Percentiles rank a stretch among this genome's conserved stretches.
These are phyloP conservation scores for Fusarium staphyleae DNA, from an alignment of 2,329 filamentous ascomycete genomes.

Conservation along the genomic window DNA sequence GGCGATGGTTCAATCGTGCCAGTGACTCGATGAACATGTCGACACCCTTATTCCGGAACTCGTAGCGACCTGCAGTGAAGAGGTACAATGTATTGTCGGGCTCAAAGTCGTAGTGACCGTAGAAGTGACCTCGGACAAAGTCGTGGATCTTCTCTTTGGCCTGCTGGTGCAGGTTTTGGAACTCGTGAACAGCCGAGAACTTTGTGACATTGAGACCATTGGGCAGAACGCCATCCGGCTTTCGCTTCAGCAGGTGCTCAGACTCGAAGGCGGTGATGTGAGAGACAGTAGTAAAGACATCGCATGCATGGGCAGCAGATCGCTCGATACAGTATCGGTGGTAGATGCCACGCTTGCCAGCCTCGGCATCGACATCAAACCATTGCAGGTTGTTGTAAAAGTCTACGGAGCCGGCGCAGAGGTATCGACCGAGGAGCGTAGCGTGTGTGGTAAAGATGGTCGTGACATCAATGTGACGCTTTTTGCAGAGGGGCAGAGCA, in stretches of 20 bases:
- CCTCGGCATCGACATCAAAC: constrained; percentile 96
- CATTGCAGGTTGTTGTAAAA: constrained; percentile 99
- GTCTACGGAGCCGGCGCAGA: constrained; percentile 96
- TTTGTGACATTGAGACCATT: constrained; percentile 97
- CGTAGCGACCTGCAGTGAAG: constrained; percentile 96
- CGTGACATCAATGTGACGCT: constrained; percentile 92
- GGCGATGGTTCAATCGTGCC: constrained; percentile 89
- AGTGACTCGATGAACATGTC: constrained; percentile 99
- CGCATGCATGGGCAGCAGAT: constrained; percentile 86
- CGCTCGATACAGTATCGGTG: constrained; percentile 98
- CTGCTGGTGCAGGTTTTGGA: constrained; percentile 96
- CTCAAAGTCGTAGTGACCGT: constrained; percentile 97
- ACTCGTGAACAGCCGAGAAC: constrained; percentile 97
- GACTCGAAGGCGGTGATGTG: constrained; percentile 99
- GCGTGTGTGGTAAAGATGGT: constrained; percentile 99
- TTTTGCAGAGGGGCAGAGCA: constrained; percentile 88
- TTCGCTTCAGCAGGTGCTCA: constrained; percentile 95
- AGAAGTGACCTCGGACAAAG: constrained; percentile 97
- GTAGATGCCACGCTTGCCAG: constrained; percentile 97
- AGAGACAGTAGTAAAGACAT: constrained; percentile 98
- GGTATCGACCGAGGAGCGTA: constrained; percentile 91
- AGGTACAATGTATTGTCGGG: constrained; percentile 96
- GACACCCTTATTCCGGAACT: constrained; percentile 97
- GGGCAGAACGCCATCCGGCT: constrained; percentile 93
- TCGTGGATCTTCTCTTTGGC: constrained; percentile 98